Evolutionary conservation across 2,329 filamentous ascomycete species (phyloP).

Genomic region (Tolypocladium paradoxum): DNA sequence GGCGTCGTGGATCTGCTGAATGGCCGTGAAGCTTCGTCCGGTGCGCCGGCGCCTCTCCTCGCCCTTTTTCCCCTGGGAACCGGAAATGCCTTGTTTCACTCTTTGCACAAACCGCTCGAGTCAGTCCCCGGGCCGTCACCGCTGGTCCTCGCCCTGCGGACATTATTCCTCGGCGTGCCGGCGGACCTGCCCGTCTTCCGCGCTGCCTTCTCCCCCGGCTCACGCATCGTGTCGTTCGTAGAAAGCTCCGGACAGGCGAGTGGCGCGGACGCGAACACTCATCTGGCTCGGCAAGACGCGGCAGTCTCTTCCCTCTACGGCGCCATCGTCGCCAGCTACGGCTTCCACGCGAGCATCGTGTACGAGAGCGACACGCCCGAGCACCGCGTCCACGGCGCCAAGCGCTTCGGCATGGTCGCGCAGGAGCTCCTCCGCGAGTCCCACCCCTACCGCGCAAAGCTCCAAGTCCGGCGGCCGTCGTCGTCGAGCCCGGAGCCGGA

Average conservation of each 20-base stretch:
- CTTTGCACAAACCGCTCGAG: constrained; percentile 48
- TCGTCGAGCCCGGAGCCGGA: constrained; percentile 10
- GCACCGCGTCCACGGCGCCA: constrained; percentile 65
- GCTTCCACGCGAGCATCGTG: constrained; percentile 78
- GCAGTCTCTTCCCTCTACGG: constrained; percentile 45
- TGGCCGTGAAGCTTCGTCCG: constrained; percentile 19
- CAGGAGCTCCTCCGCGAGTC: constrained; percentile 54
- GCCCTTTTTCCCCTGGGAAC: constrained; percentile 52
- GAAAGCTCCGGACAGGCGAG: constrained; percentile 1
- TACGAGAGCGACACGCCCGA: constrained; percentile 80
- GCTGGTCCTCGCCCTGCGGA: constrained; percentile 40
- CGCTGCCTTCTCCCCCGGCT: constrained; percentile 49
- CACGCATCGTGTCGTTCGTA: constrained; percentile 33
- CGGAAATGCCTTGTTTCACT: constrained; percentile 55
- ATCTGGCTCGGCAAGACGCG: constrained; percentile 18
- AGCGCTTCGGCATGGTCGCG: constrained; percentile 78
- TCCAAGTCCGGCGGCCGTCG: constrained; percentile 21
- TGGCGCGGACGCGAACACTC: constrained; percentile 1
- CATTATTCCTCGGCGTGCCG: constrained; percentile 47
- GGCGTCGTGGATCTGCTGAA: constrained; percentile 78
- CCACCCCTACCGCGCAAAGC: constrained; percentile 37
- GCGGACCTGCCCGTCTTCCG: constrained; percentile 50
- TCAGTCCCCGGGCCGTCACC: constrained; percentile 23
- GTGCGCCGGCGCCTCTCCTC: constrained; percentile 28
- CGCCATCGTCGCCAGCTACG: constrained; percentile 81